These are phyloP conservation scores for Nitzschia inconspicua DNA, from an alignment of 108 stramenopile species.

Conservation along the genomic window DNA sequence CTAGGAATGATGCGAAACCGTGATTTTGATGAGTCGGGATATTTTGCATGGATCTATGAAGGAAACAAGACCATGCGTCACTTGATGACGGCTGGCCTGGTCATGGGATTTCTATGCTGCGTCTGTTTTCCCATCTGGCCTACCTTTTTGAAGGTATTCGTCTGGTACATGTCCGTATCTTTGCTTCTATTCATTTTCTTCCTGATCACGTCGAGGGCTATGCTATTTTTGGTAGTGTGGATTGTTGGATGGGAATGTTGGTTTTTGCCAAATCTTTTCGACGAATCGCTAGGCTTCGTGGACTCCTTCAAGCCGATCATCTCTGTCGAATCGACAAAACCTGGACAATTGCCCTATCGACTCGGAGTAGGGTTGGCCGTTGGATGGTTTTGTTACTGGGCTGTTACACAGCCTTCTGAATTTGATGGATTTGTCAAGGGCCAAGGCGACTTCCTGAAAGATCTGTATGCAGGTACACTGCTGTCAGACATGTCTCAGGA, in stretches of 20 bases:
- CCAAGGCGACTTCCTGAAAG: slow-evolving; percentile 97
- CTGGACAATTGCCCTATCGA: slow-evolving; percentile 90
- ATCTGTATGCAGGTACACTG: slow-evolving; percentile 97
- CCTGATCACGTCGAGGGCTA: slow-evolving; percentile 80
- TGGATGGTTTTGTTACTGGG: slow-evolving; percentile 96
- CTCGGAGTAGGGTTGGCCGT: slow-evolving; percentile 88
- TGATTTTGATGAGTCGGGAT: slow-evolving; percentile 90
- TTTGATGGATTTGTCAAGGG: slow-evolving; percentile 96
- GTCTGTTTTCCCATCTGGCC: slow-evolving; percentile 99
- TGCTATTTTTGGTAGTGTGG: slow-evolving; percentile 94
- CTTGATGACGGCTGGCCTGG: slow-evolving; percentile 89
- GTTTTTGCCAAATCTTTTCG: slow-evolving; percentile 97
- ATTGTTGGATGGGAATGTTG: slow-evolving; percentile 95
- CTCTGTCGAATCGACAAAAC: slow-evolving; percentile 79
- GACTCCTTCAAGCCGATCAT: slow-evolving; percentile 95
- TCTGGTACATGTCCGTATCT: slow-evolving; percentile 98
- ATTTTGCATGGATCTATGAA: slow-evolving; percentile 97
- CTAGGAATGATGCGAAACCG: slow-evolving; percentile 77
- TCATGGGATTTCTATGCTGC: slow-evolving; percentile 91
- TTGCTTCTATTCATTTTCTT: slow-evolving; percentile 92
- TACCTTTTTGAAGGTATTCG: slow-evolving; percentile 91
- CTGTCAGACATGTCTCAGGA: slow-evolving; percentile 93
- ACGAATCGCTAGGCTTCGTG: slow-evolving; percentile 90
- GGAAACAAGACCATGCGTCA: slow-evolving; percentile 93
- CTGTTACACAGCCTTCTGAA: slow-evolving; percentile 97